Evolutionary conservation across 1,284 basidiomycete species (phyloP), one percentile per base, ranked within the genome.

Genomic region (Puccinia novopanici): DNA sequence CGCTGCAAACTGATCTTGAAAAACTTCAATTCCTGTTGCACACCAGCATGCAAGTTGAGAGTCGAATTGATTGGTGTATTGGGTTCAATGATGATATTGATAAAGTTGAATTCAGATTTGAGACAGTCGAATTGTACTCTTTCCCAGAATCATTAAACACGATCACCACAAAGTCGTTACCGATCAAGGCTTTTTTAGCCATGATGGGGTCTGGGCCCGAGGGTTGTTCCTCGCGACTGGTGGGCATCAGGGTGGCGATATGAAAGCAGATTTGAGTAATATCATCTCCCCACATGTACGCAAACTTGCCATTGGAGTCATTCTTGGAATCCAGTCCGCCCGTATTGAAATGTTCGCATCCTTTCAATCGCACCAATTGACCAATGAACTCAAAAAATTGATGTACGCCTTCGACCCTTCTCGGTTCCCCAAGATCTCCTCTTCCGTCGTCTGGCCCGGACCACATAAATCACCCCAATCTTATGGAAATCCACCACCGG

Each of bases 261-360:
- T 99, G 97, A 86, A 94, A 99, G 75, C 98, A 89, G 81, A 98
- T 91, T 85, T 99, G 97, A 22, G 92, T 91, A 63, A 98, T 95
- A 84, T 98, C 95, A 86, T 99, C 95, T 92, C 94, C 95, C 95
- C 96, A 99, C 0, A 95, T 95, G 84, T 99, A 99, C 0, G 94
- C 93, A 84, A 94, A 96, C 86, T 87, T 86, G 37, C 88, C 88
- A 82, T 98, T 94, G 30, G 92, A 91, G 85, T 98, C 95, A 83
- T 92, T 91, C 82, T 92, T 91, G 6, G 92, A 90, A 85, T 96
- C 92, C 45, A 99, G 88, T 1, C 95, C 95, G 40, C 95, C 96
- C 3, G 92, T 92, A 86, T 96, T 98, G n/a, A 98, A 91, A 71
- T 84, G 82, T 81, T 86, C 85, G 86, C 95, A 94, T 6, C 92